Percentiles rank a stretch among this genome's conserved stretches.
Conservation (phyloP, 2,329 filamentous ascomycete genomes). For the Curvularia sp. region DNA sequence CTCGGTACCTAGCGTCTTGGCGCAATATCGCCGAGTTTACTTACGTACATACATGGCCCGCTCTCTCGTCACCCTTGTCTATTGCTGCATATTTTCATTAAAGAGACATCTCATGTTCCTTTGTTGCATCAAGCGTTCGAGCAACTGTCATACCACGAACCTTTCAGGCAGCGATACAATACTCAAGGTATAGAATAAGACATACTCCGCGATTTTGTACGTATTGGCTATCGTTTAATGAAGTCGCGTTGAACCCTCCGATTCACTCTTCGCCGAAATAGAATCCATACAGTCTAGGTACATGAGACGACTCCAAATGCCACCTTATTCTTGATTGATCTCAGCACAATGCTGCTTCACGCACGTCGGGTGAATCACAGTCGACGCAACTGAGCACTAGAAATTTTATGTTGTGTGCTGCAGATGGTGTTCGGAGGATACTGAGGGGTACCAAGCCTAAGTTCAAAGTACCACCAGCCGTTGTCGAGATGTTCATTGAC, state of each 20-base stretch:
- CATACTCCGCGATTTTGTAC: background rate
- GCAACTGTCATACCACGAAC: background rate
- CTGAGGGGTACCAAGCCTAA: background rate
- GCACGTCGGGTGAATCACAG: too few species aligned
- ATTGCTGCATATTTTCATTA: background rate
- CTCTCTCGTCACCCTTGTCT: background rate
- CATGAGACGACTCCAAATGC: too few species aligned
- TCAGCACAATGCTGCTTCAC: background rate
- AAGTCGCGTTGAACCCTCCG: background rate
- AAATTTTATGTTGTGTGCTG: background rate
- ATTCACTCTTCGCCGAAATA: background rate
- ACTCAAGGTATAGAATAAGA: background rate
- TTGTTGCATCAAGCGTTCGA: background rate
- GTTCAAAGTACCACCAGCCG: background rate
- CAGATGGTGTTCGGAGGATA: background rate
- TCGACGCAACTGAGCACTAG: too few species aligned
- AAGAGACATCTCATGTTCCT: background rate
- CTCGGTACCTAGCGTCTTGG: background rate
- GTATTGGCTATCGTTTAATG: background rate
- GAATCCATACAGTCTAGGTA: background rate
- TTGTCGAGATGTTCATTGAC: background rate
- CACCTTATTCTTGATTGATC: background rate
- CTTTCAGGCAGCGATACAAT: background rate
- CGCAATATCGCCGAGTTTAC: background rate
- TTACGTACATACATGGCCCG: background rate